Evolutionary conservation across 306 rosid genomes (phyloP), one percentile per base, ranked within the genome.

Genomic region (Astragalus glycyphyllos): DNA sequence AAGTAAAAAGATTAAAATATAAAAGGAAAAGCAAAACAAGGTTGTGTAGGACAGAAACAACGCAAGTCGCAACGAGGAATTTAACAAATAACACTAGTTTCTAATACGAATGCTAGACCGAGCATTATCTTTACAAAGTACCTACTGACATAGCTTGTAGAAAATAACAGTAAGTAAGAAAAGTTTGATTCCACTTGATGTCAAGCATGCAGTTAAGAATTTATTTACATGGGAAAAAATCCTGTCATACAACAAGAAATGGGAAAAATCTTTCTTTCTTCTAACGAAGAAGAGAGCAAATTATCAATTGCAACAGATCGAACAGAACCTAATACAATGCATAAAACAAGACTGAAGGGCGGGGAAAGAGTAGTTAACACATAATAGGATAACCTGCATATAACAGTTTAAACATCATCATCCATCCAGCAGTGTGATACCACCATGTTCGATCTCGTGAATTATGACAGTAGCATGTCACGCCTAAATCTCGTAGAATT

Each of bases 381-480:
- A 41, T 9, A 63, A 29, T 11, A 57, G 78, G 65, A 82, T 57
- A 59, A 77, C 67, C 79, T 50, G 75, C 38, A 57, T 29, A 14
- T 26, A 51, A 72, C 56, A 66, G 68, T 53, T 71, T 26, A 58
- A 59, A 37, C 42, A 20, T 49, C 29, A 20, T 14, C 37, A 31
- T 46, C 35, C 51, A 15, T 23, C 59, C 69, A 26, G 67, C 51
- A 49, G 65, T 53, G 69, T 35, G 60, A 48, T 40, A 11, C 23
- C 48, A n/a, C 61, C 76, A 45, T 23, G 15, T 23, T 58, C 46
- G 50, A 64, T 47, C 58, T 10, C 45, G 54, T 20, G 53, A 51
- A 56, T 55, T 58, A 67, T 45, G 46, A 57, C 57, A 40, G 62
- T 20, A 50, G 67, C 74, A 55, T 53, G 55, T 58, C 79, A n/a